phyloP scores from a whole-genome alignment of 257 asterid species.

The Salvia rosmarinus region DNA sequence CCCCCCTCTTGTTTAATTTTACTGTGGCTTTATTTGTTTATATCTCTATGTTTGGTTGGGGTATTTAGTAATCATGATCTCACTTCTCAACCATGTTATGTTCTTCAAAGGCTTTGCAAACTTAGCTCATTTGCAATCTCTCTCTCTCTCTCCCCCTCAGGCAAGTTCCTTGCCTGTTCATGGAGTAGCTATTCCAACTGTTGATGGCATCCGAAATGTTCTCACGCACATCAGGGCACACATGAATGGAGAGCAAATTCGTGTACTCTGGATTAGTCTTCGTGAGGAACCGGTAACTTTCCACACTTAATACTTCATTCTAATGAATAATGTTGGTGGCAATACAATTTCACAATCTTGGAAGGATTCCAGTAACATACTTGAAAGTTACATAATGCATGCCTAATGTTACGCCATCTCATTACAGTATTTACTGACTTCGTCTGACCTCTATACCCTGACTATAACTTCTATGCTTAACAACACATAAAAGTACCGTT shows the following conservation, averaged over 20 bases:
- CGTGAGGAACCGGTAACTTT: constrained; percentile 96
- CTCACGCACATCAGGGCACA: constrained; percentile 83
- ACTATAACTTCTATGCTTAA: background rate
- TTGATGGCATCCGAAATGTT: constrained; percentile 90
- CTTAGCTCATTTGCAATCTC: constrained; percentile 5
- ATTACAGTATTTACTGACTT: constrained; percentile 8
- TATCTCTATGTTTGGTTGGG: background rate
- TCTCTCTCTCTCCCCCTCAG: constrained; percentile 40
- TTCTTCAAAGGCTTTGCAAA: background rate
- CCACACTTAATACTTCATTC: constrained; percentile 4
- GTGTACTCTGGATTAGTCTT: constrained; percentile 86
- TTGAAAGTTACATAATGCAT: constrained; percentile 16
- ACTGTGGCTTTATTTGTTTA: background rate
- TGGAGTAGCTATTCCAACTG: constrained; percentile 96
- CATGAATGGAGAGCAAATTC: constrained; percentile 59
- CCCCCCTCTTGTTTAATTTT: background rate
- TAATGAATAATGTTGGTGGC: constrained; percentile 1
- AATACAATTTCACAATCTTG: constrained; percentile 6
- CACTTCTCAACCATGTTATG: background rate
- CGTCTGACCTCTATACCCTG: constrained; percentile 28
- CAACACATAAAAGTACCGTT: constrained; percentile 14
- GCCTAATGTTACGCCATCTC: constrained; percentile 15
- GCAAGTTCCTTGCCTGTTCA: constrained; percentile 84
- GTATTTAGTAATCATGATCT: background rate
- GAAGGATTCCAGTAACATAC: constrained; percentile 10